These are phyloP conservation scores for Isatis lusitanica DNA, from an alignment of 441 rosid genomes.

Conservation along the genomic window DNA sequence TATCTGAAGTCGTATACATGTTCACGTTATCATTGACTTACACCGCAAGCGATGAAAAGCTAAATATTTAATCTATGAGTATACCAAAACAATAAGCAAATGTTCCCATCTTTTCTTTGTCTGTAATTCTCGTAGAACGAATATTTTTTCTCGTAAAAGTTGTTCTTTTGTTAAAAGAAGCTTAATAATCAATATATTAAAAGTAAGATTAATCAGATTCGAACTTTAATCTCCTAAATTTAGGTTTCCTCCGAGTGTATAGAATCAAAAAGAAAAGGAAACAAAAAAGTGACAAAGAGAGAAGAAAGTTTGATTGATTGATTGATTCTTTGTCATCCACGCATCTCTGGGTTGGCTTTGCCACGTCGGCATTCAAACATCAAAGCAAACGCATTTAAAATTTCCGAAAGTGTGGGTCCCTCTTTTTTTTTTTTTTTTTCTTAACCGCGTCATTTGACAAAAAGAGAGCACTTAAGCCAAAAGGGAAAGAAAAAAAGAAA, in stretches of 20 bases:
- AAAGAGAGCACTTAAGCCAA: neutral
- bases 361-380: conserved; percentile 27
- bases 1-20: conserved; percentile 21
- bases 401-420: conserved; percentile 23
- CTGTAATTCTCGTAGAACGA: neutral
- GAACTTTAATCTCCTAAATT: neutral
- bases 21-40: conserved; percentile 32
- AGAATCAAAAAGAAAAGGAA: conserved; percentile 9
- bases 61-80: neutral
- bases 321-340: conserved; percentile 7
- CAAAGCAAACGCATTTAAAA: conserved; percentile 12
- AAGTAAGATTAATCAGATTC: neutral
- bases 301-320: neutral
- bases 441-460: conserved; percentile 19
- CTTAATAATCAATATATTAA: neutral
- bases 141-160: neutral
- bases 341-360: conserved; percentile 22
- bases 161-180: neutral
- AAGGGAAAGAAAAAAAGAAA: neutral
- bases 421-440: neutral
- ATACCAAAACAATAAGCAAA: neutral
- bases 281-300: neutral
- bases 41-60: conserved; percentile 11
- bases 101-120: neutral
- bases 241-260: conserved; percentile 9